Conservation (phyloP, 2,329 filamentous ascomycete genomes). For the Berkeleyomyces basicola region DNA sequence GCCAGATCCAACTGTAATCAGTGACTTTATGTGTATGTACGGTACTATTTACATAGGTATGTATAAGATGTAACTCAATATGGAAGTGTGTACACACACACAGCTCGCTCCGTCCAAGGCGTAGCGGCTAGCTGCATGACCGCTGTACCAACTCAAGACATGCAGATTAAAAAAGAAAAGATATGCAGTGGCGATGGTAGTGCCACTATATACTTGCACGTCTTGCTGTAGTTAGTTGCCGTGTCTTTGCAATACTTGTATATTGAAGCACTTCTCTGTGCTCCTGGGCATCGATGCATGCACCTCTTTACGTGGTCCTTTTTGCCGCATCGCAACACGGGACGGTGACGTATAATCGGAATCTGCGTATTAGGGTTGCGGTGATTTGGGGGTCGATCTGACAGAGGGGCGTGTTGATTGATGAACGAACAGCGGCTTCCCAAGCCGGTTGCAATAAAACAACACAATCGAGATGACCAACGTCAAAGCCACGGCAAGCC, state of each 20-base stretch:
- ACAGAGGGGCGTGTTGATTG: background rate
- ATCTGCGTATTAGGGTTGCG: no score
- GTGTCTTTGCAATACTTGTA: no score
- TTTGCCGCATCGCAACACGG: no score
- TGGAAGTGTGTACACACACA: background rate
- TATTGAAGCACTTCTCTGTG: no score
- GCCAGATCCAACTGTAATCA: background rate
- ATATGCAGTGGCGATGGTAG: no score
- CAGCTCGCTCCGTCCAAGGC: background rate
- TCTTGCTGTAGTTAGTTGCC: no score
- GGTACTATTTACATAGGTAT: background rate
- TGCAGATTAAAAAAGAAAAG: background rate
- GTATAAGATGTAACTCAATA: background rate
- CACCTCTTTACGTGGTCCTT: no score
- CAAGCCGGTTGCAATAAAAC: background rate
- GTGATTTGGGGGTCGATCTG: no score
- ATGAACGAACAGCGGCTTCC: no score
- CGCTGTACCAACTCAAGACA: constrained; percentile 3
- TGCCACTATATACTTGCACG: no score
- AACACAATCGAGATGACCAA: background rate
- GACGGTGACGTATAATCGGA: no score
- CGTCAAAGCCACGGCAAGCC: background rate
- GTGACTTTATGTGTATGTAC: background rate
- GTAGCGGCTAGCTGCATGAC: background rate
- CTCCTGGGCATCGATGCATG: no score